These are phyloP conservation scores for Neonectria faginata DNA, from an alignment of 2,329 filamentous ascomycete genomes.

Conservation along the genomic window DNA sequence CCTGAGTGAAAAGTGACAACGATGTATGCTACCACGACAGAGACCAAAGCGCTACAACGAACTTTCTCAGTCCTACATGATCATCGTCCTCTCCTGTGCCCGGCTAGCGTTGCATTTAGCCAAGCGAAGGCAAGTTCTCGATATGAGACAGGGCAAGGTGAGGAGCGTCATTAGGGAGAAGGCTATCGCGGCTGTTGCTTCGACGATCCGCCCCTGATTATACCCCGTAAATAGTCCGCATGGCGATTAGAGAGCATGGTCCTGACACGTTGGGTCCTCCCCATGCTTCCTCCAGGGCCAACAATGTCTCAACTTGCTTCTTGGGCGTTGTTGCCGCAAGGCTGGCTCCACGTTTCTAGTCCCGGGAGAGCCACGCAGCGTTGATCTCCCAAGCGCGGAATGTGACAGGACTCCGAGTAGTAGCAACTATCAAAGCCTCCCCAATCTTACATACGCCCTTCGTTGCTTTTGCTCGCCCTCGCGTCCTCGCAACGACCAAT, in stretches of 20 bases:
- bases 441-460: neutral
- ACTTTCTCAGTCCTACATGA: neutral
- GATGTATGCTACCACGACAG: slow-evolving; percentile 1
- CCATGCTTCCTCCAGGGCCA: slow-evolving; percentile 7
- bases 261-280: slow-evolving; percentile 15
- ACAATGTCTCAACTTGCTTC: slow-evolving; percentile 14
- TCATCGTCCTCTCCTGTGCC: neutral
- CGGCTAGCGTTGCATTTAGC: neutral
- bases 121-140: slow-evolving; percentile 2
- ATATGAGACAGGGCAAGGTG: slow-evolving; percentile 6
- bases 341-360: slow-evolving; percentile 17
- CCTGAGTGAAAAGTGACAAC: neutral
- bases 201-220: neutral
- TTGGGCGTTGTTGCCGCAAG: slow-evolving; percentile 12
- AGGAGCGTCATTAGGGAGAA: neutral
- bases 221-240: neutral
- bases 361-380: slow-evolving; percentile 13
- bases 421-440: no score
- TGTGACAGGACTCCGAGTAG: slow-evolving; percentile 7
- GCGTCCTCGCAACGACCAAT: slow-evolving; percentile 3
- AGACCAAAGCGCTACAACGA: slow-evolving; percentile 10
- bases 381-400: slow-evolving; percentile 18
- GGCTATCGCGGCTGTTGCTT: slow-evolving; percentile 8
- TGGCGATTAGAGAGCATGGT: slow-evolving; percentile 15
- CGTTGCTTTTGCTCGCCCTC: slow-evolving; percentile 11